Evolutionary conservation across 164 flowering plant genomes (phyloP), one percentile per base, ranked within the genome.

Genomic region (Umbellularia californica): DNA sequence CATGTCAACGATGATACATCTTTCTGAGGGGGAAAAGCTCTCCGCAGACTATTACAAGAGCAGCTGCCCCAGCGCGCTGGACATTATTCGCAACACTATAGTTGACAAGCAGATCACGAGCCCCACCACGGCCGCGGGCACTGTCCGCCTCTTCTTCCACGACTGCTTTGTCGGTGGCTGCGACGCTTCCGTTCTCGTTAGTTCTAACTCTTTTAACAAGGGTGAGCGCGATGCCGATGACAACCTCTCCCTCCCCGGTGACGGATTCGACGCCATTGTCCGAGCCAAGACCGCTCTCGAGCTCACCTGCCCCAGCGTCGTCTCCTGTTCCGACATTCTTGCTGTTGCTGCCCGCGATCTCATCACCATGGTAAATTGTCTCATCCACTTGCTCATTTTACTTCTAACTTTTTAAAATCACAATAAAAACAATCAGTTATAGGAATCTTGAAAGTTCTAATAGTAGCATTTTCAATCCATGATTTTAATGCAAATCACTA

Each of bases 171-270:
- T 82, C 30, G 76, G 65, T 0, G 93, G 93, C 67, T 90, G 93
- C 71, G 93, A 90, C 58, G 93, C 87, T 60, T 90, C 93, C 66
- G 74, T 82, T 33, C 84, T 90, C 69, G 73, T 90, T 71, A 55
- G 89, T 73, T 85, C 93, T 77, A 90, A 82, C 68, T 30, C 82
- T 33, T 82, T 81, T 84, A 81, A 85, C 77, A 79, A 76, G 60
- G 88, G 92, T 24, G 97, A 90, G 78, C 86, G 92, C 22, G 94
- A 91, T 71, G 86, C 89, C 30, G 90, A 90, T 63, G 79, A 85
- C 77, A 91, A 90, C 78, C 89, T 84, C 74, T 87, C 92, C 65
- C 89, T 91, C 72, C 87, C 97, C 6, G 94, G 97, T 0, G 94
- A 91, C 71, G 94, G 79, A 50, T 91, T 90, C 79, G 97, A 91